Base-by-base conservation (phyloP, 306 rosid genomes). In the Malus fusca region DNA sequence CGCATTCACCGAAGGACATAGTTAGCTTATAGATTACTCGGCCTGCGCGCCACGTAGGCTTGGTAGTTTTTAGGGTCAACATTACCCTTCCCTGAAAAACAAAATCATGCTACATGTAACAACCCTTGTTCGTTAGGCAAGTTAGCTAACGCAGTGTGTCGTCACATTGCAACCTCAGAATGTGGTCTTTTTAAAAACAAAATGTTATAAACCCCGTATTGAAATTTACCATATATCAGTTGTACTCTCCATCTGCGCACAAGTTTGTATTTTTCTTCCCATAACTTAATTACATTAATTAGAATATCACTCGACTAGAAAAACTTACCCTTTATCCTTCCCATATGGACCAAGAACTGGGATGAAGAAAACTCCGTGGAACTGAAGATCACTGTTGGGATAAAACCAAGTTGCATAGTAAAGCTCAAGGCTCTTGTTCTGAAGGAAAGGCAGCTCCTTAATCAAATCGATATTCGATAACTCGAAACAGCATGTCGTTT, bases 291-390 rank as follows among this genome's bases (percentile, higher is more conserved):
- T 48, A 14, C 53, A 14, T 48, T 48, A 15, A 14, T 48, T 14
- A 48, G 19, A 48, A 48, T 15, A 48, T 48, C 19, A 2, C 61
- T 55, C 61, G 25, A 19, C n/a, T 19, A 3, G 3, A 51, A 56
- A 56, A 56, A 17, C 35, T 61, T 87, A 90, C 97, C 98, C 98
- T 88, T 88, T 90, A 28, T 84, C 71, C 62, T 81, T 82, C 44
- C 87, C 95, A 9, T 37, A 69, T 4, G 84, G 87, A 72, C 81
- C 77, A n/a, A 88, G 87, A 61, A 80, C 98, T 2, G 98, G 98
- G 72, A 94, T 83, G 83, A 92, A 88, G 71, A 81, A 55, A 25
- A 87, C 85, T 51, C 84, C 83, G 66, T 71, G 82, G 59, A 69
- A 81, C 44, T 83, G 74, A 21, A 68, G 53, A 19, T 62, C 53